Evolutionary conservation across 2,329 filamentous ascomycete species (phyloP), one percentile per base, ranked within the genome.

Genomic region (Helotiales sp.): DNA sequence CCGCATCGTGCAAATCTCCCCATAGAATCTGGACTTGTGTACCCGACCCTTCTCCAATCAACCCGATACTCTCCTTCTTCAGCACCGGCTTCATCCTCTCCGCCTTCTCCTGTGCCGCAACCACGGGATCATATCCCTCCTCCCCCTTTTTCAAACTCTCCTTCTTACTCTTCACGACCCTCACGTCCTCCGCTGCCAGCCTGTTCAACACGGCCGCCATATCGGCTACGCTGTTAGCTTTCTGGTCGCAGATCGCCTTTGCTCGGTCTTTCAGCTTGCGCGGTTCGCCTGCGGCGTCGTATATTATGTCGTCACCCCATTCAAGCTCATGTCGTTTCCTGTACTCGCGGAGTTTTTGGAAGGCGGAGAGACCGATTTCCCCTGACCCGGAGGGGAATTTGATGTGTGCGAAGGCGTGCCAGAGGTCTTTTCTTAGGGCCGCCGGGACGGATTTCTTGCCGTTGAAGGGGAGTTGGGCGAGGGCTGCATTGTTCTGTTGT

Each of bases 381-480:
- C 84, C 85, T 45, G 81, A 78, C 50, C 84, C 85, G 52, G 78
- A 68, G 50, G 83, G 83, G 75, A 91, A 88, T 74, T 84, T 80
- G 68, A 91, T 85, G 69, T 84, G 79, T 60, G 87, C 87, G 73
- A 91, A 79, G 6, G 86, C 86, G 37, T 80, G 80, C 89, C 89
- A 91, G 79, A 88, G 86, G 80, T 91, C 89, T 78, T 88, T 89
- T 66, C 89, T 87, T 45, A 91, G 80, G 73, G 86, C 87, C 63
- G 84, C 77, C 1, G 88, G 88, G 71, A 86, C 85, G 55, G 86
- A 83, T 79, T 91, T 90, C 77, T 91, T 91, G 78, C 88, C 89
- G 70, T 88, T 87, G 80, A 85, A 91, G 57, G 87, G 85, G 68
- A 91, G 78, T 75, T 89, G 87, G 73, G 84, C 82, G 70, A 88